A percentile compares a stretch with the other conserved stretches of the same genome.
These are phyloP conservation scores for Saccharomyces pastorianus DNA, from an alignment of 1,139 yeast genomes.

Conservation along the genomic window DNA sequence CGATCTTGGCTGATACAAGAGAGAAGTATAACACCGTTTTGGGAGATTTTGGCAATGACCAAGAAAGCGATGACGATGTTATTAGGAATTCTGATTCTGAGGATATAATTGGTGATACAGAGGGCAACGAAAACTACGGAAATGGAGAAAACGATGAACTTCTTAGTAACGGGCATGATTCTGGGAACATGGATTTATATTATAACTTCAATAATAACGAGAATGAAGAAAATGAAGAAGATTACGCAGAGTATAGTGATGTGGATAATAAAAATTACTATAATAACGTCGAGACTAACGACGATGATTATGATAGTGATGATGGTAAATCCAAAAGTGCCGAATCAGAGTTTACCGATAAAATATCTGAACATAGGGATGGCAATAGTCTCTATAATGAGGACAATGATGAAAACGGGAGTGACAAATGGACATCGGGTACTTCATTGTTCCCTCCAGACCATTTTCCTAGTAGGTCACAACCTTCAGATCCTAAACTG, in stretches of 20 bases:
- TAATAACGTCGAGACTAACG: constrained; percentile 18
- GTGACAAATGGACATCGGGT: constrained; percentile 9
- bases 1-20: constrained; percentile 77
- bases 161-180: constrained; percentile 27
- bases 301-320: constrained; percentile 11
- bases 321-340: constrained; percentile 12
- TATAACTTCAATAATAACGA: constrained; percentile 16
- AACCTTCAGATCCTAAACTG: constrained; percentile 13
- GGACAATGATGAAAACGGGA: not conserved
- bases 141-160: constrained; percentile 7
- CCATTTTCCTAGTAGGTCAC: constrained; percentile 11
- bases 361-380: not conserved
- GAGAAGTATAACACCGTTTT: constrained; percentile 89
- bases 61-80: constrained; percentile 23
- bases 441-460: constrained; percentile 10
- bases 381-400: not conserved
- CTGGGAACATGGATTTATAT: constrained; percentile 4
- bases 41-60: constrained; percentile 52
- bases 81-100: constrained; percentile 30
- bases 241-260: constrained; percentile 12
- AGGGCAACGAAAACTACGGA: constrained; percentile 16
- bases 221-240: constrained; percentile 13
- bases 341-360: not conserved
- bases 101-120: constrained; percentile 10
- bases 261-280: constrained; percentile 13